These are phyloP conservation scores for Rauvolfia tetraphylla DNA, from an alignment of 257 asterid species.

Conservation along the genomic window DNA sequence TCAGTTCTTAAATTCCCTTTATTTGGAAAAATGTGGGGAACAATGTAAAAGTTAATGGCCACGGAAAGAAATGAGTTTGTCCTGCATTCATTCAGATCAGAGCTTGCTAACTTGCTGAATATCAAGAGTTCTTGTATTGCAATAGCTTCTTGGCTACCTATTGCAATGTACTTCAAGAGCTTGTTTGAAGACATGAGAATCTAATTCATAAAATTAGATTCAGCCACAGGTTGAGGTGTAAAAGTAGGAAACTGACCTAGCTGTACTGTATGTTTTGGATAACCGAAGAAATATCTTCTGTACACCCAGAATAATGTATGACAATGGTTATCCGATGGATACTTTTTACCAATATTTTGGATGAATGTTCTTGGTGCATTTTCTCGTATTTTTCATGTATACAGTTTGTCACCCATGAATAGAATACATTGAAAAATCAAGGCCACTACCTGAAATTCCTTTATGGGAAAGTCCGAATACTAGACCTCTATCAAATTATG, in stretches of 20 bases:
- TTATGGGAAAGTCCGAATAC: not conserved
- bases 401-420: not conserved
- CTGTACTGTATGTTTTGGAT: not conserved
- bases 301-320: not conserved
- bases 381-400: not conserved
- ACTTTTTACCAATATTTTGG: not conserved
- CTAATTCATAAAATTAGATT: not conserved
- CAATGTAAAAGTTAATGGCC: not conserved
- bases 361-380: not conserved
- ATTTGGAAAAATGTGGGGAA: not conserved
- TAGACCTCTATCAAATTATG: not conserved
- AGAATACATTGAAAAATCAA: not conserved
- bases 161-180: not conserved
- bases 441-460: not conserved
- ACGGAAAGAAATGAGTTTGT: not conserved
- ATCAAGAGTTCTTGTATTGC: not conserved
- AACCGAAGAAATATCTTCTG: not conserved
- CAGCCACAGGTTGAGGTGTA: not conserved
- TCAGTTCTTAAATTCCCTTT: not conserved
- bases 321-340: conserved; percentile 1
- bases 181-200: not conserved
- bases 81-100: not conserved
- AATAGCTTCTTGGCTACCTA: not conserved
- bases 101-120: not conserved
- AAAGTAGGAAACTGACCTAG: not conserved